Base-by-base conservation (phyloP, 352 stramenopile species). In the Pythium aphanidermatum region DNA sequence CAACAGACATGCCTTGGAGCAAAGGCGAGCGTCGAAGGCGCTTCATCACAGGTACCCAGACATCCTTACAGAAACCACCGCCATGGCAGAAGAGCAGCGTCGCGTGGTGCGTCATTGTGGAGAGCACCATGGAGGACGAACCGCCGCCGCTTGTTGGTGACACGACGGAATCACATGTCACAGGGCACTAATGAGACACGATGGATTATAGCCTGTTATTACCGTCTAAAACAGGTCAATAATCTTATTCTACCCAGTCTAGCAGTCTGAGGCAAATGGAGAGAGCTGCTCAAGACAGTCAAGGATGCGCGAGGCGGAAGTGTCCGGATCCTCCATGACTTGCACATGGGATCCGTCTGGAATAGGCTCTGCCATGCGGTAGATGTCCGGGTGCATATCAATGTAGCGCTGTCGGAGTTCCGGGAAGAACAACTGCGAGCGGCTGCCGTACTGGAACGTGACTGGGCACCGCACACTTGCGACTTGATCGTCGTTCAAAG, bases 71-170 rank as follows among this genome's bases (percentile, higher is more conserved):
- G 38, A 76, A 73, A 12, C 66, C 58, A 8, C 46, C 54, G 29
- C 63, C 70, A 33, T 81, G 70, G 13, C 58, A 55, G 36, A 82
- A 74, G 12, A 82, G 45, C 23, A 82, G 46, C 9, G 66, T 77
- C 2, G 46, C 43, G n/a, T n/a, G n/a, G n/a, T n/a, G n/a, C n/a
- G n/a, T n/a, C n/a, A n/a, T n/a, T n/a, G n/a, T n/a, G n/a, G n/a
- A n/a, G n/a, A n/a, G n/a, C n/a, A n/a, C n/a, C n/a, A n/a, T n/a
- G n/a, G n/a, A n/a, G n/a, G n/a, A n/a, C n/a, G n/a, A n/a, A n/a
- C n/a, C n/a, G n/a, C n/a, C n/a, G n/a, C n/a, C n/a, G n/a, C n/a
- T n/a, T n/a, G n/a, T n/a, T n/a, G n/a, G n/a, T n/a, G n/a, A n/a
- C n/a, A n/a, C n/a, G n/a, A n/a, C n/a, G n/a, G n/a, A n/a, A n/a